Base-by-base conservation (phyloP, 331 rosid species). In the Saraca asoca region DNA sequence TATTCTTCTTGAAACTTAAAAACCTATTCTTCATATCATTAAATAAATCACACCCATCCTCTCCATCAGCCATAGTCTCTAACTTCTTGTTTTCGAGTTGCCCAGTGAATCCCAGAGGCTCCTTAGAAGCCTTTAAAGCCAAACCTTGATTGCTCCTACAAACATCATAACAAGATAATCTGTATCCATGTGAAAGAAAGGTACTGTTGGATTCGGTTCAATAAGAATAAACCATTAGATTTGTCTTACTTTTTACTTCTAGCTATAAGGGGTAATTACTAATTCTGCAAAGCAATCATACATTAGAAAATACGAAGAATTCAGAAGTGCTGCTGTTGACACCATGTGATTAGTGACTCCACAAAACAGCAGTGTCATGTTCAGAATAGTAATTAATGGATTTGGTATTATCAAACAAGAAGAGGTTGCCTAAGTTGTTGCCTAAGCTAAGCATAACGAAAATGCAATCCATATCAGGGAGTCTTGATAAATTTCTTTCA, bases 1-100 rank as follows among this genome's bases (percentile, higher is more conserved):
- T 83, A 31, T 79, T 71, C 76, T 62, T 83, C 73, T 94, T 94
- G 71, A 94, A 94, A 73, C 78, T 73, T 6, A 88, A 75, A 80
- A 94, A 94, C 56, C 90, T 87, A 67, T 73, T 87, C 68, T 86
- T 88, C 78, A 94, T 64, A 39, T 68, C 77, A 67, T 86, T 74
- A 69, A 94, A 94, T 66, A 86, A 57, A 66, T 80, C 80, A 14
- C 68, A 45, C 9, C 72, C 79, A 41, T 79, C 69, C 64, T 84
- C 81, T 14, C 80, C 77, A 69, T 80, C 82, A 15, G 68, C 58
- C 53, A 68, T 54, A 39, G 69, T 64, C 75, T 72, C 76, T 51
- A 70, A 58, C 75, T 79, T 80, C 38, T 13, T 77, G 44, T 70
- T 85, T 49, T 57, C 69, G 61, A 75, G 85, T 79, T 85, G 76